Conservation (phyloP, 2,329 filamentous ascomycete species). For the Pseudophaeomoniella oleicola region DNA sequence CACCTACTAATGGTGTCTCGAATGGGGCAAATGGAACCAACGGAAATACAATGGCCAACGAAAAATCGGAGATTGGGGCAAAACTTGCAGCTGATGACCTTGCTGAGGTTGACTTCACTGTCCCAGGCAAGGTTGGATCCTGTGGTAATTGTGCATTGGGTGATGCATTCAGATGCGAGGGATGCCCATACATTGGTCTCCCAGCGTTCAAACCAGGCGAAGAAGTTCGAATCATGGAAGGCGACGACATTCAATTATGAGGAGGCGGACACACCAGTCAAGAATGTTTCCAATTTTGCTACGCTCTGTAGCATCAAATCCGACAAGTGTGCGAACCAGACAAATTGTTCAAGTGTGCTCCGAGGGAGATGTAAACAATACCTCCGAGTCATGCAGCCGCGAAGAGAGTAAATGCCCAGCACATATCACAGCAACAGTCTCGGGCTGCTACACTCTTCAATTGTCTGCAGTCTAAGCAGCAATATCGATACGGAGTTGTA, state of each 20-base stretch:
- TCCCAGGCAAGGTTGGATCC: conserved; percentile 90
- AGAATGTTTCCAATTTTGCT: not conserved
- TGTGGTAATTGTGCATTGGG: conserved; percentile 90
- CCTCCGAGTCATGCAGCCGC: too few relatives aligned
- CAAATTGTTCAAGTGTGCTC: not conserved
- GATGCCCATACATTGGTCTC: conserved; percentile 75
- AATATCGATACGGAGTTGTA: too few relatives aligned
- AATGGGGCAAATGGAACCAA: conserved; percentile 26
- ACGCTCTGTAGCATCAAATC: not conserved
- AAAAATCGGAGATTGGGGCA: too few relatives aligned
- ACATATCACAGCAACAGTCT: not conserved
- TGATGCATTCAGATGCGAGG: conserved; percentile 36
- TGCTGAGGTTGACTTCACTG: conserved; percentile 86
- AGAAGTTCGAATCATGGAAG: conserved; percentile 77
- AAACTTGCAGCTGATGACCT: conserved; percentile 60
- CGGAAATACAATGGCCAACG: not conserved
- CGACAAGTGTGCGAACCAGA: not conserved
- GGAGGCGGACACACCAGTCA: too few relatives aligned
- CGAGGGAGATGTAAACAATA: too few relatives aligned
- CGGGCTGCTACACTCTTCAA: too few relatives aligned
- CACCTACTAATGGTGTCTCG: conserved; percentile 27
- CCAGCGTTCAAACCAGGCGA: conserved; percentile 96
- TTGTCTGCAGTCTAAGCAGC: too few relatives aligned
- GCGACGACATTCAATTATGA: conserved; percentile 62
- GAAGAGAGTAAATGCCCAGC: not conserved